A percentile compares a stretch with the other conserved stretches of the same genome.
phyloP scores from a whole-genome alignment of 257 asterid genomes.

The Coffea canephora region DNA sequence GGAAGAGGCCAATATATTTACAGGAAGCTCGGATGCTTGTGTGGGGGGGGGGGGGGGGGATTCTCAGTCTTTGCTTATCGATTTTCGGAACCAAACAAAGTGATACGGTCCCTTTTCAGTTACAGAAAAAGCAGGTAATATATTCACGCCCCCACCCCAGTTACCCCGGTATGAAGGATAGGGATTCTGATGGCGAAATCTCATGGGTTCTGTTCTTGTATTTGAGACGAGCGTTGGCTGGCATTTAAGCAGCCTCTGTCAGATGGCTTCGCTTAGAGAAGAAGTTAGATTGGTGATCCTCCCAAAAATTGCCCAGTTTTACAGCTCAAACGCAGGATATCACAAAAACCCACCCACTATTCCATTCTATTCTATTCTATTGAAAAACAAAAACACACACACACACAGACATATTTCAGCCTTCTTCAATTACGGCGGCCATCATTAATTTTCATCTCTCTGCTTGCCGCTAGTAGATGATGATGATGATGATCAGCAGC shows the following conservation, averaged over 20 bases:
- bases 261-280: too few species aligned
- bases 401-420: neutral
- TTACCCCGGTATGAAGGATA: neutral
- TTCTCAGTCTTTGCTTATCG: too few species aligned
- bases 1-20: too few species aligned
- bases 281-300: constrained; percentile 4
- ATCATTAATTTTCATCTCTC: too few species aligned
- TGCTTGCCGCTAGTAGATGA: too few species aligned
- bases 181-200: constrained; percentile 11
- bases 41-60: too few species aligned
- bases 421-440: neutral
- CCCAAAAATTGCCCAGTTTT: constrained; percentile 5
- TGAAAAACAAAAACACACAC: too few species aligned
- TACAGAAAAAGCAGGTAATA: constrained; percentile 1
- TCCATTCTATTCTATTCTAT: too few species aligned
- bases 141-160: neutral
- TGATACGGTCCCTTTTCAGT: constrained; percentile 13
- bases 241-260: neutral
- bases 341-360: neutral
- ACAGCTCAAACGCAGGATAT: neutral
- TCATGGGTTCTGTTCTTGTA: neutral
- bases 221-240: constrained; percentile 2
- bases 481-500: too few species aligned
- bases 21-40: too few species aligned
- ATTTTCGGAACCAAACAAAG: too few species aligned